These are phyloP conservation scores for Punica granatum DNA, from an alignment of 345 rosid genomes.

Conservation along the genomic window DNA sequence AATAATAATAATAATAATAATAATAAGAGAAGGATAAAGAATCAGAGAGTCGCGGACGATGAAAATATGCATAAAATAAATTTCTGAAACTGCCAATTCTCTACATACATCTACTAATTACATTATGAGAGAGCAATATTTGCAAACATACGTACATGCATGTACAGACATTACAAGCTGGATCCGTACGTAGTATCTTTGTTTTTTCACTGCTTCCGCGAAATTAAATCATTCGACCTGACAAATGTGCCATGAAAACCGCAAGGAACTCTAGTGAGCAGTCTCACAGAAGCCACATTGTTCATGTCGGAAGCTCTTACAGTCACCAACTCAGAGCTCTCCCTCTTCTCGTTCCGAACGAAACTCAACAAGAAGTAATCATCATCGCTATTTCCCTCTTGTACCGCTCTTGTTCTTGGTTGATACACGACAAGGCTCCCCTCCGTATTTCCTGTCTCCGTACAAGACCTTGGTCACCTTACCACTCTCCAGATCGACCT, in stretches of 20 bases:
- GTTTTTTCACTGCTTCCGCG: no score
- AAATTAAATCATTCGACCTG: conserved; percentile 24
- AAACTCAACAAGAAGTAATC: conserved; percentile 53
- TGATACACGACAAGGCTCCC: conserved; percentile 50
- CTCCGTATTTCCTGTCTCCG: conserved; percentile 49
- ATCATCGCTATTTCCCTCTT: no score
- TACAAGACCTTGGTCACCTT: conserved; percentile 32
- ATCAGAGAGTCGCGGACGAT: no score
- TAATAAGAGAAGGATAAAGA: no score
- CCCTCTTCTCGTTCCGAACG: conserved; percentile 49
- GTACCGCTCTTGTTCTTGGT: conserved; percentile 14
- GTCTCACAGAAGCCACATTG: conserved; percentile 35
- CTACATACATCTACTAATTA: no score
- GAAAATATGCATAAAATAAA: no score
- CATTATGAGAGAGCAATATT: no score
- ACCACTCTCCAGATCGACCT: conserved; percentile 44
- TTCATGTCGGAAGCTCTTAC: conserved; percentile 42
- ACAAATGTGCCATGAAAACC: conserved; percentile 78
- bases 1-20: no score
- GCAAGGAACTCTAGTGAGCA: conserved; percentile 65
- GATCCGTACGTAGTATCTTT: no score
- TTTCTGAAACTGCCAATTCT: no score
- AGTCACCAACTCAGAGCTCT: conserved; percentile 46
- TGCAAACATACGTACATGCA: no score
- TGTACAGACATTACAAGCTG: no score